A percentile compares a stretch with the other conserved stretches of the same genome.
These are phyloP conservation scores for Fusarium cicatricum DNA, from an alignment of 2,329 filamentous ascomycete species.

Conservation along the genomic window DNA sequence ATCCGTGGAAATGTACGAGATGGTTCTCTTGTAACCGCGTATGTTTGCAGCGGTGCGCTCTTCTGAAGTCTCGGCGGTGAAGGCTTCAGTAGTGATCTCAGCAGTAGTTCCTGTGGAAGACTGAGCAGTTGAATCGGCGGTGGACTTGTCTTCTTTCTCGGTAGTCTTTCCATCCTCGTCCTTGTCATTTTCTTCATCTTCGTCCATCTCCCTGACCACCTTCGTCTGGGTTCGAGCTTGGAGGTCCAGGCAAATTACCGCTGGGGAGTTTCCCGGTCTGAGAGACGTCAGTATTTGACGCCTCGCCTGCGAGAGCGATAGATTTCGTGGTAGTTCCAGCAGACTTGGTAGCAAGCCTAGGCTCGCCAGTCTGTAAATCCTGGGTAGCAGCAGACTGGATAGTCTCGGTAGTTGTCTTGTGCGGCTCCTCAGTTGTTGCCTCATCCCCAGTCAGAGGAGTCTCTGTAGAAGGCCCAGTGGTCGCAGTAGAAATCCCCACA, in stretches of 20 bases:
- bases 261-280: not conserved
- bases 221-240: not conserved
- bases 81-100: not conserved
- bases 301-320: too few species aligned
- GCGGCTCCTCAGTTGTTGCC: too few species aligned
- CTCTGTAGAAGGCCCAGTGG: too few species aligned
- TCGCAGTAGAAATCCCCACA: too few species aligned
- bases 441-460: too few species aligned
- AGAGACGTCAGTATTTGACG: not conserved
- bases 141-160: not conserved
- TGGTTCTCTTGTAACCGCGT: not conserved
- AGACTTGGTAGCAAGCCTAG: too few species aligned
- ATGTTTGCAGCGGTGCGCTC: not conserved
- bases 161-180: not conserved
- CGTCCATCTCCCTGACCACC: not conserved
- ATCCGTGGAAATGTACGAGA: not conserved
- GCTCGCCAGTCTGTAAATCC: too few species aligned
- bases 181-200: not conserved
- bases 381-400: too few species aligned
- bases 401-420: too few species aligned
- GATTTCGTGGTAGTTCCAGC: too few species aligned
- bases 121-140: not conserved
- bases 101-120: not conserved
- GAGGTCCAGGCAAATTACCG: not conserved
- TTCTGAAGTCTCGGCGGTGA: not conserved